Evolutionary conservation across 2,329 filamentous ascomycete genomes (phyloP).

Genomic region (Fusarium tanahbumbuense): DNA sequence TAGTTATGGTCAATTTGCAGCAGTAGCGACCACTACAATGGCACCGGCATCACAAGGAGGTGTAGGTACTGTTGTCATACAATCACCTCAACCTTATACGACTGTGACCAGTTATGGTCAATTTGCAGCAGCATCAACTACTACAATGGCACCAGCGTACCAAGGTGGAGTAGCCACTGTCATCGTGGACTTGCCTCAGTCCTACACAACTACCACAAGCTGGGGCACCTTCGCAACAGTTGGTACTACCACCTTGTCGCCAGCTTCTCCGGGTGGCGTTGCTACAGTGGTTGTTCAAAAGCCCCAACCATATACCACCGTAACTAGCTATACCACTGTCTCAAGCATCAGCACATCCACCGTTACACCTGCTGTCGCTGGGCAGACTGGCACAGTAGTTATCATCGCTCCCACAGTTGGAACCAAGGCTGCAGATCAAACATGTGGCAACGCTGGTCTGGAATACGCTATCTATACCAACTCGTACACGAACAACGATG

Average conservation of each 20-base stretch:
- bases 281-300: too few species aligned
- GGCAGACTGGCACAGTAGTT: not conserved
- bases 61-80: not conserved
- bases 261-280: too few species aligned
- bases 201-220: too few species aligned
- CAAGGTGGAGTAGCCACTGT: too few species aligned
- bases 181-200: too few species aligned
- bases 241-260: too few species aligned
- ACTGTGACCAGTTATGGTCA: not conserved
- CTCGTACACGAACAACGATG: not conserved
- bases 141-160: too few species aligned
- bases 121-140: not conserved
- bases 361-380: not conserved
- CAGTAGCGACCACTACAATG: not conserved
- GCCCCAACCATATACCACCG: too few species aligned
- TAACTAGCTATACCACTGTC: not conserved
- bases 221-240: too few species aligned
- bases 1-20: not conserved
- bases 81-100: not conserved
- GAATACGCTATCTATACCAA: slow-evolving; percentile 4
- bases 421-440: slow-evolving; percentile 1
- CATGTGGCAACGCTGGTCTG: not conserved
- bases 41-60: not conserved
- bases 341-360: not conserved
- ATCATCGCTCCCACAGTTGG: not conserved